Percentiles rank a stretch among this genome's conserved stretches.
Conservation (phyloP, 163 green algal genomes). For the Chlorella variabilis region DNA sequence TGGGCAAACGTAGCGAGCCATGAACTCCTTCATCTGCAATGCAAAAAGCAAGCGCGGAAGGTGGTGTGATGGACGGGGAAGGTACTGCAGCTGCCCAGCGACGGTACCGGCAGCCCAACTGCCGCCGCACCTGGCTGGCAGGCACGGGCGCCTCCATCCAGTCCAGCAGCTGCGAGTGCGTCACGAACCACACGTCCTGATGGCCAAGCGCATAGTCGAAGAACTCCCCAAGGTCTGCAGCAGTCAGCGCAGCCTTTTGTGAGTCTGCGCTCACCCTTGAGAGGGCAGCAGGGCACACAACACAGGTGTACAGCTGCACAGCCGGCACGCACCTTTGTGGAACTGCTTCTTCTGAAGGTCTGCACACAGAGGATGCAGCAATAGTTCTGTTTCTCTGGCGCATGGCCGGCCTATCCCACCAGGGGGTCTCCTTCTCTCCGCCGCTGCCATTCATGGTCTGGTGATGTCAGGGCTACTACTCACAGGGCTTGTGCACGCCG, state of each 20-base stretch:
- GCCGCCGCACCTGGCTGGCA: background rate
- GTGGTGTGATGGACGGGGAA: no score
- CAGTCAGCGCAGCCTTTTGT: no score
- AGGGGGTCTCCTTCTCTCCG: no score
- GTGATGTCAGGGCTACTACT: no score
- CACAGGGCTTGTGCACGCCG: background rate
- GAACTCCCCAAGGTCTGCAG: constrained; percentile 10
- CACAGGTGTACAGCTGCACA: no score
- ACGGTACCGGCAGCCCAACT: no score
- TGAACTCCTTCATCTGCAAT: background rate
- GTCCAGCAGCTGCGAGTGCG: constrained; percentile 29
- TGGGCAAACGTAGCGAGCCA: background rate
- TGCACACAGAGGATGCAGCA: no score
- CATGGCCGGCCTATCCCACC: no score
- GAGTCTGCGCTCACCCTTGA: background rate
- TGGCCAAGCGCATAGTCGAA: constrained; percentile 28
- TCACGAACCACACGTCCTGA: constrained; percentile 36
- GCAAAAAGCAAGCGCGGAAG: no score
- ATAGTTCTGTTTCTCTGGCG: no score
- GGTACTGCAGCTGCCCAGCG: background rate
- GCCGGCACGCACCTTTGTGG: no score
- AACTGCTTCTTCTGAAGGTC: no score
- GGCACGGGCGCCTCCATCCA: constrained; percentile 43
- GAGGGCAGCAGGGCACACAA: background rate
- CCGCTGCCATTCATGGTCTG: background rate